Conservation (phyloP, 148 eudicot genomes). For the Tetragonia tetragonoides region DNA sequence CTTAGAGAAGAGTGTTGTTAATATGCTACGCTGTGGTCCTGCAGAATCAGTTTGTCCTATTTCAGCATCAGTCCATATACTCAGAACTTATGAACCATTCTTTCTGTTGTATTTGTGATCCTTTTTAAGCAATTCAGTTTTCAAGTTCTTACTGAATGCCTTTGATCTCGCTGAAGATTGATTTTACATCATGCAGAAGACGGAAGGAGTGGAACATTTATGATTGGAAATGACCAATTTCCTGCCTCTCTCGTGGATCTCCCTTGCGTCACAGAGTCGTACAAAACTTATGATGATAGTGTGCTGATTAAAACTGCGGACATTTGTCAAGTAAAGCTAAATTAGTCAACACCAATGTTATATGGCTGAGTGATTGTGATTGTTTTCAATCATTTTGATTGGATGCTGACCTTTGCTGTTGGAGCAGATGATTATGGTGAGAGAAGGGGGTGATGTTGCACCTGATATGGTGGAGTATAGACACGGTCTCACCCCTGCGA, state of each 20-base stretch:
- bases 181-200: conserved; percentile 55
- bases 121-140: neutral
- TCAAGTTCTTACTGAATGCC: neutral
- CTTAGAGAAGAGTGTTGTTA: too few relatives aligned
- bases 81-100: neutral
- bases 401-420: conserved; percentile 22
- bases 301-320: conserved; percentile 91
- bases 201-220: conserved; percentile 80
- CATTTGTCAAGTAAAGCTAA: conserved; percentile 75
- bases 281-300: conserved; percentile 89
- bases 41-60: neutral
- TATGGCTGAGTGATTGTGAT: conserved; percentile 6
- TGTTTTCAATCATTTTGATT: conserved; percentile 18
- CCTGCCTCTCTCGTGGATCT: conserved; percentile 87
- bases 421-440: conserved; percentile 83
- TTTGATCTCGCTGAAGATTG: neutral
- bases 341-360: conserved; percentile 9
- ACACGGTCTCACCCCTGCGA: conserved; percentile 94
- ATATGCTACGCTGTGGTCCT: neutral
- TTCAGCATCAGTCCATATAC: neutral
- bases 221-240: conserved; percentile 69
- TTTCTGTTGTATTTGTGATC: neutral
- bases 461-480: conserved; percentile 81
- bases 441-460: conserved; percentile 66
- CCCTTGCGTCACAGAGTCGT: conserved; percentile 78